Base-by-base conservation (phyloP, 2,329 filamentous ascomycete species). In the Decorospora gaudefroyi region DNA sequence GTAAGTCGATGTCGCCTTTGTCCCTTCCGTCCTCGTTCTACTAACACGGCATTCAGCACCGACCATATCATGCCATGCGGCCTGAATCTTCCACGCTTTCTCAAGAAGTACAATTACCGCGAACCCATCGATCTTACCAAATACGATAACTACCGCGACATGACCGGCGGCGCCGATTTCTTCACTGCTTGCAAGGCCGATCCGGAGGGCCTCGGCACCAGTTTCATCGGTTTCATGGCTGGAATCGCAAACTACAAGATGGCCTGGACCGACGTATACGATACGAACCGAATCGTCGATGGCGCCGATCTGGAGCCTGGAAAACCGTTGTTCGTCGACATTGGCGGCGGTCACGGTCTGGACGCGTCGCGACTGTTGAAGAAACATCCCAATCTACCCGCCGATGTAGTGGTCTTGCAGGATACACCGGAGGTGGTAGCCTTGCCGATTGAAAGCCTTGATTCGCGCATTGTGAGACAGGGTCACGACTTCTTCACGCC, bases 111-210 rank as follows among this genome's bases (percentile, higher is more conserved):
- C 42, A 34, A 40, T 2, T 45, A 45, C 15, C 15, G 35, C 15
- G 42, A 40, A 19, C 42, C 42, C 9, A 22, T 33, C 9, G 42
- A 45, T 17, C 23, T 39, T 2, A 19, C 25, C 3, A 12, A 30
- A 3, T 23, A 40, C 11, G 42, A 45, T n/a, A 45, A 45, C 29
- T 45, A 45, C 23, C 23, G 42, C 22, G 42, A 44, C 7, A 40
- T 44, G 42, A 40, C 22, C 2, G 31, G 31, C 17, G 42, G 42
- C 2, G 33, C 35, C 9, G 42, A 44, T 23, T 28, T 44, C 13
- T 32, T 32, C 11, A 22, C 42, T 12, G 15, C 25, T 6, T 44
- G 42, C 18, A 35, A 34, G 7, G 35, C 35, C 3, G 28, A 44
- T 12, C 41, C 41, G n/a, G 34, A 33, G 11, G 42, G 35, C 6